Evolutionary conservation across 2,329 filamentous ascomycete species (phyloP).

Genomic region (Xylaria sp.): DNA sequence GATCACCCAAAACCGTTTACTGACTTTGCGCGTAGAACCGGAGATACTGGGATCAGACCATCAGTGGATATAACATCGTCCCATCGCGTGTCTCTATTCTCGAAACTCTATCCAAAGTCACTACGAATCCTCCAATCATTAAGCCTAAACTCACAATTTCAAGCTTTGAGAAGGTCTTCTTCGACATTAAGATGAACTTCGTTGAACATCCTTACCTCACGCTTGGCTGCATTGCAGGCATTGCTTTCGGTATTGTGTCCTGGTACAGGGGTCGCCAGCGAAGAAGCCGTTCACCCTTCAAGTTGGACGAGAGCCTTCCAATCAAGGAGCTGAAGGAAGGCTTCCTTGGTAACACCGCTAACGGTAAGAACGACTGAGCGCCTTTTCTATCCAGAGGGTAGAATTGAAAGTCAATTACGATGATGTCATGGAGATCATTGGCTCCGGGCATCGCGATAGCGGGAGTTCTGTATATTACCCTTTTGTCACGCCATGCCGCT

Average conservation of each 20-base stretch:
- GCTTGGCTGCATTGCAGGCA: slow-evolving; percentile 66
- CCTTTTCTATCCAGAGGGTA: slow-evolving; percentile 20
- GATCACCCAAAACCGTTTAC: slow-evolving; percentile 38
- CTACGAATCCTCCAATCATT: slow-evolving; percentile 75
- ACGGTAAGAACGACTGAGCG: slow-evolving; percentile 63
- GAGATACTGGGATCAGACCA: slow-evolving; percentile 93
- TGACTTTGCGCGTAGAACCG: slow-evolving; percentile 73
- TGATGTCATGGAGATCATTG: slow-evolving; percentile 35
- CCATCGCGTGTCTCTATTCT: slow-evolving; percentile 90
- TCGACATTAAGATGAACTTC: slow-evolving; percentile 70
- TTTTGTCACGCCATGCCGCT: slow-evolving; percentile 43
- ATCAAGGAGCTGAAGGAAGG: slow-evolving; percentile 71
- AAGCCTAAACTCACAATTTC: slow-evolving; percentile 82
- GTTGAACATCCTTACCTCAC: slow-evolving; percentile 69
- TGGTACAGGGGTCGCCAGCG: slow-evolving; percentile 67
- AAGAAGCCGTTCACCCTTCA: slow-evolving; percentile 68
- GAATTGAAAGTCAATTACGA: slow-evolving; percentile 26
- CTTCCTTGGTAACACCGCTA: slow-evolving; percentile 64
- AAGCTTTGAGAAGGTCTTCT: slow-evolving; percentile 76
- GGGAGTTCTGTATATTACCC: slow-evolving; percentile 50
- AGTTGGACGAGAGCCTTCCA: slow-evolving; percentile 66
- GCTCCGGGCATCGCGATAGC: slow-evolving; percentile 38
- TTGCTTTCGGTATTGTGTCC: slow-evolving; percentile 63
- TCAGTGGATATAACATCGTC: slow-evolving; percentile 89
- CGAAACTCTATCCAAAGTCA: slow-evolving; percentile 81